Conservation (phyloP, 768 basidiomycete genomes). For the Lepiota brunneoincarnata region DNA sequence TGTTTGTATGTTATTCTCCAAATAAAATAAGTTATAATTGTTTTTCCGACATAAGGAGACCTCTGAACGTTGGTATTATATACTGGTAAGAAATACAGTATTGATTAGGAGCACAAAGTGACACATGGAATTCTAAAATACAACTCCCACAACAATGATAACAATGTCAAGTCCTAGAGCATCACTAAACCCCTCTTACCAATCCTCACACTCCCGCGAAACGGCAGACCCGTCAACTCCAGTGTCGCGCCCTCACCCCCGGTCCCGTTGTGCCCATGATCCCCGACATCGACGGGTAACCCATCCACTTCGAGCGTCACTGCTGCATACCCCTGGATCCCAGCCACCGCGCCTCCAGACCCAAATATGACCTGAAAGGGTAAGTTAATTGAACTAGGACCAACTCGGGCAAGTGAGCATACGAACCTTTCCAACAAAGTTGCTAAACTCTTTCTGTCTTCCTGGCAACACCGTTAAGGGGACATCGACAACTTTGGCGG, state of each 20-base stretch:
- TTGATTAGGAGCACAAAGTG: too few relatives aligned
- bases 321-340: slow-evolving; percentile 60
- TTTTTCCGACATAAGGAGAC: too few relatives aligned
- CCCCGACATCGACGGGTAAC: slow-evolving; percentile 43
- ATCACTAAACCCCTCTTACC: slow-evolving; percentile 46
- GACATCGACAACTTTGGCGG: slow-evolving; percentile 67
- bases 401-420: not conserved
- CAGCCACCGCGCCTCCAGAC: slow-evolving; percentile 62
- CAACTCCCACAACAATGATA: too few relatives aligned
- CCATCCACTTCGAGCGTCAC: slow-evolving; percentile 61
- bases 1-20: too few relatives aligned
- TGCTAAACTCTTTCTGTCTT: slow-evolving; percentile 70
- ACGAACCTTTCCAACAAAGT: slow-evolving; percentile 72
- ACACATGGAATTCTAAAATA: too few relatives aligned
- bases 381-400: slow-evolving; percentile 3
- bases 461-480: slow-evolving; percentile 79
- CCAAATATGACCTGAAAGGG: slow-evolving; percentile 65
- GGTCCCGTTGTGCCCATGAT: slow-evolving; percentile 13
- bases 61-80: too few relatives aligned
- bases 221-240: slow-evolving; percentile 60
- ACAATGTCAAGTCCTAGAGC: too few relatives aligned
- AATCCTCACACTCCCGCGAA: slow-evolving; percentile 62
- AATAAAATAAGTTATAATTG: too few relatives aligned
- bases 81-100: too few relatives aligned
- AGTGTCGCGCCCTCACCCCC: slow-evolving; percentile 37